phyloP scores from a whole-genome alignment of 768 basidiomycete genomes.

The Dentipellis sp. region DNA sequence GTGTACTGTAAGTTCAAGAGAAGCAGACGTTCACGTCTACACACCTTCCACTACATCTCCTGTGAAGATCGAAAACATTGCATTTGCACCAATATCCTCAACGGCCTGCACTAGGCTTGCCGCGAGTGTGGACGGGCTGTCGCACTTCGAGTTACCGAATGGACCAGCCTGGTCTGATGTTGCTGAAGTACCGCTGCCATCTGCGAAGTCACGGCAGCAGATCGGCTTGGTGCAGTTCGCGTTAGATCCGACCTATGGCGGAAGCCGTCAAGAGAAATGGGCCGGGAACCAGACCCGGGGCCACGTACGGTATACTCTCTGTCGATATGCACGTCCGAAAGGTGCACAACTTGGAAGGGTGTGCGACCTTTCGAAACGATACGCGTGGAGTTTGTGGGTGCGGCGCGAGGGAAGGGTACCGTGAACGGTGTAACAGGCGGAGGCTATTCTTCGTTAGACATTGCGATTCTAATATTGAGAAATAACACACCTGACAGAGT shows the following conservation, averaged over 20 bases:
- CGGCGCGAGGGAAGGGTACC: not conserved
- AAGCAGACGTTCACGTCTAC: not conserved
- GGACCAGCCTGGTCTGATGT: not conserved
- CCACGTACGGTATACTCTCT: not conserved
- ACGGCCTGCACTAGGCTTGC: not conserved
- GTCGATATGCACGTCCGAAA: conserved; percentile 1
- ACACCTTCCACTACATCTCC: conserved; percentile 56
- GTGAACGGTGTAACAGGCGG: not conserved
- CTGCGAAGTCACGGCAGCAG: conserved; percentile 1
- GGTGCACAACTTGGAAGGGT: conserved; percentile 4
- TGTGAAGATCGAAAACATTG: conserved; percentile 49
- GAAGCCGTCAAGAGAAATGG: not conserved
- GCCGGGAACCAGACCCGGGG: not conserved
- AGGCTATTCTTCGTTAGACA: not conserved
- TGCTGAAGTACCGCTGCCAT: not conserved
- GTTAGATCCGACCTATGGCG: not conserved
- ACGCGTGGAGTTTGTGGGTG: not conserved
- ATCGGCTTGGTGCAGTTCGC: conserved; percentile 3
- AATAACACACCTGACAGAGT: conserved; percentile 1
- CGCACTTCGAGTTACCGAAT: not conserved
- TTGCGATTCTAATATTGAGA: not conserved
- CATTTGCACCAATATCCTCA: conserved; percentile 3
- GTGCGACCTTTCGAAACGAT: not conserved
- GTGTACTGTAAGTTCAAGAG: not conserved
- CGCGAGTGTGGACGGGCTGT: not conserved